These are phyloP conservation scores for Triangularia setosa DNA, from an alignment of 2,329 filamentous ascomycete species.

Conservation along the genomic window DNA sequence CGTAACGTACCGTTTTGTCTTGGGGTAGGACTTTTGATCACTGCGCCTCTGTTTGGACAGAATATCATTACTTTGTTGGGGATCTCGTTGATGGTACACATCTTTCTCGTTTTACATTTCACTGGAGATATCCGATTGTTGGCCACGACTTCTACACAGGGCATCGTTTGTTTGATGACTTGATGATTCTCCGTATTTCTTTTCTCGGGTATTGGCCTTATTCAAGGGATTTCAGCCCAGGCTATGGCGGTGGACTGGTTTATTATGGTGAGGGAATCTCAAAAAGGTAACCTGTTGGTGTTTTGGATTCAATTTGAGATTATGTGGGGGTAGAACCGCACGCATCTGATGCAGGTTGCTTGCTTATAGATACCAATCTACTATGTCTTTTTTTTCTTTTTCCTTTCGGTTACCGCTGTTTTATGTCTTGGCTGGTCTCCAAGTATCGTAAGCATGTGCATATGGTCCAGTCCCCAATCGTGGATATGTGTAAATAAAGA, in stretches of 20 bases:
- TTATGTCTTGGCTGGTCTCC: no score
- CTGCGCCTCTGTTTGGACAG: neutral
- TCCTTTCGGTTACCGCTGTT: neutral
- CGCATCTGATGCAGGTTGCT: neutral
- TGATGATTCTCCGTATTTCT: neutral
- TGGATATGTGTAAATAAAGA: no score
- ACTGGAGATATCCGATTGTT: neutral
- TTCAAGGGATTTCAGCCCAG: neutral
- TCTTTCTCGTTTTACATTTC: neutral
- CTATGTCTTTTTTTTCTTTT: neutral
- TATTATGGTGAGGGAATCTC: neutral
- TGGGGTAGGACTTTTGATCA: neutral
- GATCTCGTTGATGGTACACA: neutral
- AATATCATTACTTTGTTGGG: neutral
- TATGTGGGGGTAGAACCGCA: neutral
- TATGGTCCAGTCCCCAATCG: no score
- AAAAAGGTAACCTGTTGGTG: neutral
- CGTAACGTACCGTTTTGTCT: neutral
- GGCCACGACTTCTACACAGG: neutral
- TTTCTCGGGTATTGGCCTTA: neutral
- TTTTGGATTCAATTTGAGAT: neutral
- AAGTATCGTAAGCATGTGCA: no score
- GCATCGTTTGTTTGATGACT: neutral
- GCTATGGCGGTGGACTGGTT: neutral
- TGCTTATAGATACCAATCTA: constrained; percentile 21